phyloP scores from a whole-genome alignment of 805 yeast species.

The Spathaspora passalidarum region DNA sequence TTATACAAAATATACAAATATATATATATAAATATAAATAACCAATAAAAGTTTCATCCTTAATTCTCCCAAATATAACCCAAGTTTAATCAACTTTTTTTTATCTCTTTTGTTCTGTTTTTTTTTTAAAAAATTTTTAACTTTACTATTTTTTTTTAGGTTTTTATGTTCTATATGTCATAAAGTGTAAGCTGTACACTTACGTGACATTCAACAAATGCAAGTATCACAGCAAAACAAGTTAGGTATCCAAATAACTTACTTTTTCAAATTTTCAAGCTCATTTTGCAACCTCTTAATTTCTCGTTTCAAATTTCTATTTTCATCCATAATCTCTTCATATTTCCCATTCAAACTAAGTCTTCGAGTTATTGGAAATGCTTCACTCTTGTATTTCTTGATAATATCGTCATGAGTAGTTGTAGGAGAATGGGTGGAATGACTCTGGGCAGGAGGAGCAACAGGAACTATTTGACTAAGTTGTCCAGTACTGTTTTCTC shows the following conservation, averaged over 20 bases:
- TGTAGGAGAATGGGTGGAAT: background rate
- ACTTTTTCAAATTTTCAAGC: slow-evolving; percentile 2
- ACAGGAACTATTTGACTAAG: background rate
- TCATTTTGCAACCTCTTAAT: slow-evolving; percentile 8
- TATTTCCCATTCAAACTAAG: slow-evolving; percentile 6
- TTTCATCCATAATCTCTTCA: slow-evolving; percentile 11
- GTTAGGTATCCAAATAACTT: background rate
- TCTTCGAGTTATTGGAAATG: slow-evolving; percentile 3
- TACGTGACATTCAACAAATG: background rate
- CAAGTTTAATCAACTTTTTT: background rate
- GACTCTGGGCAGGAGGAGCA: background rate
- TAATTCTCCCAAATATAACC: background rate
- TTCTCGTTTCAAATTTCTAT: slow-evolving; percentile 10
- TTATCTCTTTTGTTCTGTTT: background rate
- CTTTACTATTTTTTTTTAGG: too few species aligned
- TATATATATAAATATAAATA: background rate
- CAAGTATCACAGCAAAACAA: background rate
- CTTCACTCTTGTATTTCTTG: slow-evolving; percentile 4
- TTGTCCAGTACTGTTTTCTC: background rate
- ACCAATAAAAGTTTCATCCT: background rate
- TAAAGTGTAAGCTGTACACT: too few species aligned
- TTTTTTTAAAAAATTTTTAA: too few species aligned
- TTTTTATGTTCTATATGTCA: too few species aligned
- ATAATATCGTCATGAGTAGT: slow-evolving; percentile 4
- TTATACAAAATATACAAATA: background rate